Evolutionary conservation across 345 rosid species (phyloP).

Genomic region (Kandelia obovata): DNA sequence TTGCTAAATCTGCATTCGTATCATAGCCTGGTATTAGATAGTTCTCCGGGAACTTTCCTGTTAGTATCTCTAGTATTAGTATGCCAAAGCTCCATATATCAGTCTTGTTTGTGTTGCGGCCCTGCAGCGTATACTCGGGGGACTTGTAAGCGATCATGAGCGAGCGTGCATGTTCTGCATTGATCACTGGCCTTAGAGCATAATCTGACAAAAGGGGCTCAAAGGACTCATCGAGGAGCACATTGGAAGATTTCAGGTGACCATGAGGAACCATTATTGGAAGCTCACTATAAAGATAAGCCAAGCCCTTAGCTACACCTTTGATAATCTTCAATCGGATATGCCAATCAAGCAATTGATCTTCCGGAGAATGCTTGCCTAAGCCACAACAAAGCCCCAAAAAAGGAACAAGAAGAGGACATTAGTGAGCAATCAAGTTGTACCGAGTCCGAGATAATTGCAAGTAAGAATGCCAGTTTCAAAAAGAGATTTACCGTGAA

Average conservation of each 20-base stretch:
- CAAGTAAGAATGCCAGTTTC: neutral
- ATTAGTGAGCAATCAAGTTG: too few species aligned
- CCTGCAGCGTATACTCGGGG: slow-evolving; percentile 48
- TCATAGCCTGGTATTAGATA: slow-evolving; percentile 46
- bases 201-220: slow-evolving; percentile 60
- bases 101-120: slow-evolving; percentile 48
- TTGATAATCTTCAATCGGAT: slow-evolving; percentile 55
- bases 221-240: slow-evolving; percentile 45
- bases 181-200: slow-evolving; percentile 57
- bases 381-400: neutral
- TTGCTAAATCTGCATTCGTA: slow-evolving; percentile 40
- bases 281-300: slow-evolving; percentile 53
- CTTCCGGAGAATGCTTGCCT: slow-evolving; percentile 51
- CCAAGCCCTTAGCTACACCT: slow-evolving; percentile 64
- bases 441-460: too few species aligned
- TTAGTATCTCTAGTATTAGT: slow-evolving; percentile 55
- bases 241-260: slow-evolving; percentile 78
- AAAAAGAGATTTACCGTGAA: slow-evolving; percentile 45
- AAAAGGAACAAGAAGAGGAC: too few species aligned
- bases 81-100: slow-evolving; percentile 75
- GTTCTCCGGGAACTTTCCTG: slow-evolving; percentile 66
- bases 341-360: slow-evolving; percentile 55
- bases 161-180: slow-evolving; percentile 55
- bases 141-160: slow-evolving; percentile 67
- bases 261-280: slow-evolving; percentile 65